Evolutionary conservation across 2,329 filamentous ascomycete species (phyloP), one percentile per base, ranked within the genome.

Genomic region (Colletotrichum somersetense): DNA sequence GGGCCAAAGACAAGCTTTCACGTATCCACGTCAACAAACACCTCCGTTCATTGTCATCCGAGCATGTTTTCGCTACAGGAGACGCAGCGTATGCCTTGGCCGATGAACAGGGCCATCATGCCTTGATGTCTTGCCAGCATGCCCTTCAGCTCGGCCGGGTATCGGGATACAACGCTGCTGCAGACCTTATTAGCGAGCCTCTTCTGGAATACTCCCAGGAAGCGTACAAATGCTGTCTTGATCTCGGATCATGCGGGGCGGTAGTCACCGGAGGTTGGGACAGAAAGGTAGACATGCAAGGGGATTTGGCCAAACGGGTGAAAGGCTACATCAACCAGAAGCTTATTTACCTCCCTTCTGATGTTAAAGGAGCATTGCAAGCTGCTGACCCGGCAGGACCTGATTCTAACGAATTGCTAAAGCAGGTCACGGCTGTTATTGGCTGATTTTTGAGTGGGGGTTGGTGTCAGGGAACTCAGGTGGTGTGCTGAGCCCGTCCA

Each of bases 81-180:
- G 81, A 83, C 50, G 74, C 80, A 0, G 81, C 81, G 0, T 74
- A 74, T 48, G 79, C 75, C 0, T 26, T 58, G 0, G 72, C 78
- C 3, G 79, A 80, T 46, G 62, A 62, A 0, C 52, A 78, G 0
- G 79, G 78, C 2, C 75, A 82, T 46, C 46, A 76, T 23, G 75
- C 79, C 1, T 57, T 82, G 23, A 83, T 83, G 79, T 82, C 79
- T 1, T 84, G 82, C 67, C 82, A 84, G 72, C 82, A 84, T 62
- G 82, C 82, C 2, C 61, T 79, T 20, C 52, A 74, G 1, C 76
- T 83, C 1, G 82, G 82, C 4, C 80, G 81, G 1, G 67, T 79
- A 2, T 76, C 80, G 0, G 80, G 81, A 0, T 66, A 82, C 53
- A 82, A 81, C 67, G 79, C 79, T 0, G 79, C 79, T 1, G 79